A percentile compares a stretch with the other conserved stretches of the same genome.
Evolutionary conservation across 345 rosid species (phyloP).

Genomic region (Populus davidiana): DNA sequence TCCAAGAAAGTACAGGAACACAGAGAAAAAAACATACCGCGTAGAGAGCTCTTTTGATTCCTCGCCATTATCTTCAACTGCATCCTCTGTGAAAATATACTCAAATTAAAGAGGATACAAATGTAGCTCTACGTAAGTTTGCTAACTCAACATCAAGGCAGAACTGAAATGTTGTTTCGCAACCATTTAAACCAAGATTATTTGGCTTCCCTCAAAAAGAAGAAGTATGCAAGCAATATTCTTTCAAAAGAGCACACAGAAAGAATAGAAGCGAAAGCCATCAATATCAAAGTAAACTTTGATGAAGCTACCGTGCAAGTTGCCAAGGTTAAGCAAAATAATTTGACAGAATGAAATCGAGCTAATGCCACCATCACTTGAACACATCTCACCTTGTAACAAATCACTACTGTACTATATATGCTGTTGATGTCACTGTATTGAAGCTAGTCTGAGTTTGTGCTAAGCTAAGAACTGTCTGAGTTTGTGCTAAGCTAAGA

Average conservation of each 20-base stretch:
- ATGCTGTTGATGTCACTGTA: no score
- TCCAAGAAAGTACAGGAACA: neutral
- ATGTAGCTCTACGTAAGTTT: neutral
- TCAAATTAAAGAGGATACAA: neutral
- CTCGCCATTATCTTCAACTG: constrained; percentile 34
- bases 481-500: no score
- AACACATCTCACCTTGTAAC: neutral
- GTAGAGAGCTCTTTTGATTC: constrained; percentile 58
- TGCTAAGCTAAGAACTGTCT: neutral
- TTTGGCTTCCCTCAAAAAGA: neutral
- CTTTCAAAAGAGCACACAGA: neutral
- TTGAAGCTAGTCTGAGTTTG: no score
- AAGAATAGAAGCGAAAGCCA: neutral
- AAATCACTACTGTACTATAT: neutral
- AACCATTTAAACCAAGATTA: neutral
- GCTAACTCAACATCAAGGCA: neutral
- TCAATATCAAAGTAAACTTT: neutral
- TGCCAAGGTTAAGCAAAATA: neutral
- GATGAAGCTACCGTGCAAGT: neutral
- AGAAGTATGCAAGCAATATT: neutral
- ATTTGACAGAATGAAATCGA: neutral
- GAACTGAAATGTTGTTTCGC: no score
- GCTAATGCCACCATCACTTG: neutral
- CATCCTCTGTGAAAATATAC: constrained; percentile 22
- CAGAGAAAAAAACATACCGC: constrained; percentile 31